These are phyloP conservation scores for Komagataella phaffii DNA, from an alignment of 805 yeast genomes.

Conservation along the genomic window DNA sequence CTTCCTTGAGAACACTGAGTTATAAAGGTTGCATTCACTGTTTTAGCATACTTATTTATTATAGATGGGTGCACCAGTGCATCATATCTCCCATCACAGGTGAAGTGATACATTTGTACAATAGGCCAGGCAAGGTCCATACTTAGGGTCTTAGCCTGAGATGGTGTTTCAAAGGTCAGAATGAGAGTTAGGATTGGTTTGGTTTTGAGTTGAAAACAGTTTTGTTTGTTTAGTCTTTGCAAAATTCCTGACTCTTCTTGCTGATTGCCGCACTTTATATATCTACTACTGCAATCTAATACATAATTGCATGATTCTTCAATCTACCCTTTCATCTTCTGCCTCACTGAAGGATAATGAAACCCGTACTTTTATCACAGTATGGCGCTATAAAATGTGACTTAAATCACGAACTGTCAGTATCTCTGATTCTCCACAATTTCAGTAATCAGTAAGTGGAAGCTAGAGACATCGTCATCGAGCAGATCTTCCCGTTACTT, in stretches of 20 bases:
- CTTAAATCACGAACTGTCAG: too few species aligned
- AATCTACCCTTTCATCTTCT: not conserved
- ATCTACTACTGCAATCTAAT: not conserved
- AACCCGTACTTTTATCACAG: too few species aligned
- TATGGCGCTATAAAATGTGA: too few species aligned
- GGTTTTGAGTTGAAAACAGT: not conserved
- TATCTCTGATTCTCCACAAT: too few species aligned
- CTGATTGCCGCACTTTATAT: not conserved
- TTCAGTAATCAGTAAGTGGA: too few species aligned
- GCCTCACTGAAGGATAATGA: too few species aligned
- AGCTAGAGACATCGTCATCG: not conserved
- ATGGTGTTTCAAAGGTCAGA: not conserved
- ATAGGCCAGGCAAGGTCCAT: not conserved
- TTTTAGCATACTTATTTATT: not conserved
- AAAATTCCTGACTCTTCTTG: not conserved
- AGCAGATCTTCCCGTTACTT: not conserved
- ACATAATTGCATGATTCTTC: not conserved
- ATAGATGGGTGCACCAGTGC: not conserved
- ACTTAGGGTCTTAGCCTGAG: not conserved
- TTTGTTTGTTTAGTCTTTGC: not conserved
- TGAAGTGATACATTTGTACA: not conserved
- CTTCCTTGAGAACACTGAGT: conserved; percentile 67
- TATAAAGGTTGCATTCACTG: conserved; percentile 12
- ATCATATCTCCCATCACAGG: not conserved
- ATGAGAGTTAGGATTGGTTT: not conserved